A percentile compares a stretch with the other conserved stretches of the same genome.
Conservation (phyloP, 164 flowering plant species). For the Saururus chinensis region DNA sequence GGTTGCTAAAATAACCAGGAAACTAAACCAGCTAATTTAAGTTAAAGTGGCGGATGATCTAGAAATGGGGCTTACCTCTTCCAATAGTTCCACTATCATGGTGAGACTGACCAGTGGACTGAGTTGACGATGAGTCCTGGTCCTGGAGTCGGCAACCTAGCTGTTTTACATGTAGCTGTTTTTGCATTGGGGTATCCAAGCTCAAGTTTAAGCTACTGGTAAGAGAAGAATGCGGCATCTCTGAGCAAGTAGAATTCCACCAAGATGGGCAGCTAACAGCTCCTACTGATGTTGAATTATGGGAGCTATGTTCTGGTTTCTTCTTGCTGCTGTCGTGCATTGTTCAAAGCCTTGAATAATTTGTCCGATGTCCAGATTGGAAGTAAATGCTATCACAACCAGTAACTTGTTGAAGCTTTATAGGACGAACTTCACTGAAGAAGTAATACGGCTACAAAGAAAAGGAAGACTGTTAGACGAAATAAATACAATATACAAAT, state of each 20-base stretch:
- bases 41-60: not conserved
- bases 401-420: not conserved
- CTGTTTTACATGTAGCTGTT: constrained; percentile 22
- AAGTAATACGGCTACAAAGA: not conserved
- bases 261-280: constrained; percentile 23
- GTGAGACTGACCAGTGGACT: constrained; percentile 44
- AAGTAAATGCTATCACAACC: not conserved
- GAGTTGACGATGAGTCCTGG: constrained; percentile 45
- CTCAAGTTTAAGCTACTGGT: constrained; percentile 26
- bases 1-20: not conserved
- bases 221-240: constrained; percentile 17
- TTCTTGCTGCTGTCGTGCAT: constrained; percentile 22
- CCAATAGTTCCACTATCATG: constrained; percentile 20
- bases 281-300: constrained; percentile 20
- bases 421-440: not conserved
- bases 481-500: not conserved
- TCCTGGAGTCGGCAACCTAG: constrained; percentile 33
- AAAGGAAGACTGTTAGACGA: constrained; percentile 2
- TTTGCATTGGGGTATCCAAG: constrained; percentile 29
- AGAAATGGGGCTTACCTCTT: constrained; percentile 8
- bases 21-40: not conserved
- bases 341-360: constrained; percentile 8
- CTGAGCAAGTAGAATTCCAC: constrained; percentile 31
- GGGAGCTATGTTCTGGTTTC: constrained; percentile 16
- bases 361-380: not conserved